Evolutionary conservation across 768 basidiomycete species (phyloP).

Genomic region (Panaeolus papilionaceus): DNA sequence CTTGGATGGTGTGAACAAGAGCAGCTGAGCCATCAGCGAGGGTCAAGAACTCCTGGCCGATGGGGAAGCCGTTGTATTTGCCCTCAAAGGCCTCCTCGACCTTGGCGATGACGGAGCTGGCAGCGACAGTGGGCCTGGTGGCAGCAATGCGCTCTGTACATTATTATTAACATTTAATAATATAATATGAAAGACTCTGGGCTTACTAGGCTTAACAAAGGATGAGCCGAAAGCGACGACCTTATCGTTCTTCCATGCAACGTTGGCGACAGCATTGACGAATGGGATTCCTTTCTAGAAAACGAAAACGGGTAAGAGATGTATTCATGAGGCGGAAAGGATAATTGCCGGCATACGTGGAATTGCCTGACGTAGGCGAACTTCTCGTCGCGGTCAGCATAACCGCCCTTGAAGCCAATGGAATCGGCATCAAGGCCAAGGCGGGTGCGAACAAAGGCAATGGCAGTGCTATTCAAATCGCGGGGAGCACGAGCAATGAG

Average conservation of each 20-base stretch:
- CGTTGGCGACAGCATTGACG: conserved; percentile 37
- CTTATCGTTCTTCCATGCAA: conserved; percentile 36
- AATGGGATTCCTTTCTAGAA: conserved; percentile 27
- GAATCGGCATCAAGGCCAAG: conserved; percentile 28
- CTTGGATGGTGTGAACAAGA: conserved; percentile 46
- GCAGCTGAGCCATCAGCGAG: conserved; percentile 43
- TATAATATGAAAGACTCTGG: conserved; percentile 26
- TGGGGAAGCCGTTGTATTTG: conserved; percentile 45
- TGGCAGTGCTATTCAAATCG: conserved; percentile 27
- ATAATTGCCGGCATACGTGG: conserved; percentile 20
- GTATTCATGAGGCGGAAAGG: not conserved
- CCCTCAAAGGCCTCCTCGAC: conserved; percentile 46
- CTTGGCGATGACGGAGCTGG: conserved; percentile 40
- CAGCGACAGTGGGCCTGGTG: conserved; percentile 42
- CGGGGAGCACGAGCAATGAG: conserved; percentile 23
- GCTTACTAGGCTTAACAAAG: conserved; percentile 36
- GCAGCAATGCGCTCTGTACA: conserved; percentile 35
- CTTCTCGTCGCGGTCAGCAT: conserved; percentile 23
- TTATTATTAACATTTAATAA: conserved; percentile 8
- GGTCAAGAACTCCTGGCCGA: conserved; percentile 47
- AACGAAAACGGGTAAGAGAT: not conserved
- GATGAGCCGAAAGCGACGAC: conserved; percentile 40
- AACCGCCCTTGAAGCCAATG: conserved; percentile 25
- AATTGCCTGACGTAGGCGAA: conserved; percentile 27
- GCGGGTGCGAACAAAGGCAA: conserved; percentile 30